A percentile compares a stretch with the other conserved stretches of the same genome.
phyloP scores from a whole-genome alignment of 2,329 filamentous ascomycete genomes.

The Colletotrichum phormii region DNA sequence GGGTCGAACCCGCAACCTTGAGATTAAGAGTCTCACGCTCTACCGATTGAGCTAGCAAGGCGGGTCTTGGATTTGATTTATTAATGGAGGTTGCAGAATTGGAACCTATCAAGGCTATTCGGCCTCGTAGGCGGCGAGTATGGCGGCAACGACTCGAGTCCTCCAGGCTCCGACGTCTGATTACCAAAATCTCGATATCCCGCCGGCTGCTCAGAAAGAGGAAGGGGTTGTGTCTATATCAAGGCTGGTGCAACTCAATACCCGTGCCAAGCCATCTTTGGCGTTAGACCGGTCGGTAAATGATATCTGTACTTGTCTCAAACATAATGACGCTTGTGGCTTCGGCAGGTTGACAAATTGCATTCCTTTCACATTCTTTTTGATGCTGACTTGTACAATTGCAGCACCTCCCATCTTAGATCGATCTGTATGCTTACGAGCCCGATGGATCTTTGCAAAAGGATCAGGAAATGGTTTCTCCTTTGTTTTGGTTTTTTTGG shows the following conservation, averaged over 20 bases:
- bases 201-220: no score
- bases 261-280: neutral
- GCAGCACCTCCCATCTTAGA: no score
- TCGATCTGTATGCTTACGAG: neutral
- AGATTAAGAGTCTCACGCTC: constrained; percentile 76
- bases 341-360: neutral
- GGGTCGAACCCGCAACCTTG: constrained; percentile 39
- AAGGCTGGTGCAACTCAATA: neutral
- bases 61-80: neutral
- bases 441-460: neutral
- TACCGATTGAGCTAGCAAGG: constrained; percentile 30
- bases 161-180: no score
- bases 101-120: neutral
- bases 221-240: neutral
- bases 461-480: neutral
- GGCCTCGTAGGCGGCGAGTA: neutral
- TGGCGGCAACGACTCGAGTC: neutral
- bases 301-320: neutral
- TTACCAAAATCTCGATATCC: neutral
- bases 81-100: rapidly evolving
- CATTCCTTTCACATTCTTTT: neutral
- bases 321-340: neutral
- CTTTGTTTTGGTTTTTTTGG: neutral
- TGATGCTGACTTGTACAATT: no score
- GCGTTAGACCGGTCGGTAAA: neutral